Base-by-base conservation (phyloP, 2,329 filamentous ascomycete species). In the Raffaelea ambrosiae region DNA sequence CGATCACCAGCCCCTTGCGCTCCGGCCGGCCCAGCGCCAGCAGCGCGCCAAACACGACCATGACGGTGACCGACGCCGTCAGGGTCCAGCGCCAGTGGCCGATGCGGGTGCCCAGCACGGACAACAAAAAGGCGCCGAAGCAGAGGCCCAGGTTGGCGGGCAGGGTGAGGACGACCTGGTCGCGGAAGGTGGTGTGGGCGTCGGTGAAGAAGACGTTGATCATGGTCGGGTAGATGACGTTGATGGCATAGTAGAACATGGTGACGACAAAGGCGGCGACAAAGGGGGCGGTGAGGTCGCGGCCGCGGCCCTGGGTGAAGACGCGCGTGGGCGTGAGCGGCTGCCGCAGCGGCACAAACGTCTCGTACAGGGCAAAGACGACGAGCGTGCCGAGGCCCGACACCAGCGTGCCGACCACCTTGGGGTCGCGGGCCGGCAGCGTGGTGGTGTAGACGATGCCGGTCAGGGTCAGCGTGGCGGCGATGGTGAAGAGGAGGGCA, bases 191-290 rank as follows among this genome's bases (percentile, higher is more conserved):
- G 0, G 58, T 59, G 3, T 57, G 63, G 11, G 59, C 61, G 43
- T 65, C 58, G 2, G 63, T 66, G 53, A 66, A 73, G 52, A 71
- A 68, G 1, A 64, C 60, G n/a, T 60, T 60, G 44, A 72, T 71
- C 68, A 72, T 72, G 16, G 67, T 68, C 0, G 71, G 70, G 53
- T 65, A 73, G 14, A 73, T 59, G 40, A 73, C 65, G 50, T 67
- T 70, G 39, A 63, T 65, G 31, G 64, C 65, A 55, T 74, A 74
- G 58, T 73, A 74, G 42, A 73, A 73, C 71, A 74, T 75, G 48
- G 68, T 74, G 19, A 73, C 63, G 40, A 74, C 66, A 39, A 65
- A 66, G 1, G 66, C 61, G 3, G 66, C 66, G 22, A 73, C 61
- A 46, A 66, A 69, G 0, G 70, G 70, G 0, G 66, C 69, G 0